Percentiles rank a stretch among this genome's conserved stretches.
Conservation (phyloP, 495 filamentous ascomycete genomes). For the Penicillium taxi region DNA sequence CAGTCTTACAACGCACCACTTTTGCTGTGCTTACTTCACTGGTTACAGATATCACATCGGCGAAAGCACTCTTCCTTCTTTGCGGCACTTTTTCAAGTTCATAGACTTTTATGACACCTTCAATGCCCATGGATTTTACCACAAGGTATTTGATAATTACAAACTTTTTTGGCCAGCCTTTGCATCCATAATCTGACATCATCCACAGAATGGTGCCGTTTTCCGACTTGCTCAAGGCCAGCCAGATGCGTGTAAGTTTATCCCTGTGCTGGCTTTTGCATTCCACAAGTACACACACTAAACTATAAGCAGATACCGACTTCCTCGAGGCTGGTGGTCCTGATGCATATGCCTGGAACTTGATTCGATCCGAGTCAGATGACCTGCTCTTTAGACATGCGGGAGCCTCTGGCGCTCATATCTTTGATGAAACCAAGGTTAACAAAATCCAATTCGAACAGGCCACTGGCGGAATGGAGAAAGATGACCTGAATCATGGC, state of each 20-base stretch:
- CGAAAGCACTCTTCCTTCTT: constrained; percentile 43
- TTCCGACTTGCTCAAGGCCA: no score
- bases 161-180: no score
- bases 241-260: no score
- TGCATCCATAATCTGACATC: no score
- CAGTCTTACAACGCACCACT: no score
- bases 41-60: constrained; percentile 16
- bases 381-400: constrained; percentile 46
- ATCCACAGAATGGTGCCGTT: constrained; percentile 30
- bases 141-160: constrained; percentile 40
- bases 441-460: constrained; percentile 9
- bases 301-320: constrained; percentile 34
- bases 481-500: constrained; percentile 20
- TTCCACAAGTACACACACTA: no score
- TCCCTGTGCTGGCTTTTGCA: no score
- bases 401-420: constrained; percentile 33
- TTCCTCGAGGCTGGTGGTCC: constrained; percentile 39
- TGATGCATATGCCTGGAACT: constrained; percentile 42
- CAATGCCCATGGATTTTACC: constrained; percentile 35
- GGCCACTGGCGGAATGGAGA: background rate
- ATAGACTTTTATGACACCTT: constrained; percentile 41
- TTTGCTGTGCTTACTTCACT: no score
- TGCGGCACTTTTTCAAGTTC: constrained; percentile 41
- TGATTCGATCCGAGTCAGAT: constrained; percentile 46
- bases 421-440: constrained; percentile 42